A percentile compares a stretch with the other conserved stretches of the same genome.
Evolutionary conservation across 2,329 filamentous ascomycete genomes (phyloP).

Genomic region (Aspergillus uvarum): DNA sequence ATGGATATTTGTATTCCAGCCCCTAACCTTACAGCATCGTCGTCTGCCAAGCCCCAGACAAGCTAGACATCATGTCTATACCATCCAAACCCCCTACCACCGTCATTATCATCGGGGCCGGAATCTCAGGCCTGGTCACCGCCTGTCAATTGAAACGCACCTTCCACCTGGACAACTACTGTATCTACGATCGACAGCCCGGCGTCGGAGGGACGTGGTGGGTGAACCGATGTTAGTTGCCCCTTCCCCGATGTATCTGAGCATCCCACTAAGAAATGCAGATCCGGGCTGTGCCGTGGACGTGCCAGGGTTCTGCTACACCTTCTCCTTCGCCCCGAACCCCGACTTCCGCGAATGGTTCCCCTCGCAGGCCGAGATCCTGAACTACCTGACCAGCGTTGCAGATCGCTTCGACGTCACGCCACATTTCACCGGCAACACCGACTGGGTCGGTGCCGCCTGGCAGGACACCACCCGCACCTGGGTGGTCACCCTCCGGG

Average conservation of each 20-base stretch:
- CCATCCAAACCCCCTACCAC: slow-evolving; percentile 3
- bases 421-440: slow-evolving; percentile 5
- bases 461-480: slow-evolving; percentile 9
- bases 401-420: slow-evolving; percentile 1
- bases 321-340: slow-evolving; percentile 13
- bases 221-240: slow-evolving; percentile 11
- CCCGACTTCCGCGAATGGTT: slow-evolving; percentile 11
- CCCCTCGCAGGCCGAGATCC: slow-evolving; percentile 9
- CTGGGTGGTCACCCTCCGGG: slow-evolving; percentile 6
- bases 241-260: background rate
- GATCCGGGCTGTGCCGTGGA: slow-evolving; percentile 15
- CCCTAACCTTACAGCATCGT: background rate
- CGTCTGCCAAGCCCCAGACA: no score
- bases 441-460: slow-evolving; percentile 8
- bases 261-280: background rate
- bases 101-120: slow-evolving; percentile 15
- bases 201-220: slow-evolving; percentile 13
- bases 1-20: no score
- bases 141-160: slow-evolving; percentile 9
- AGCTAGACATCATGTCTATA: background rate
- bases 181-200: slow-evolving; percentile 12
- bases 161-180: slow-evolving; percentile 9
- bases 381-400: slow-evolving; percentile 2
- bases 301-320: slow-evolving; percentile 14
- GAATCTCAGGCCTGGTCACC: slow-evolving; percentile 13